Conservation (phyloP, 2,329 filamentous ascomycete species). For the Fusarium burgessii region DNA sequence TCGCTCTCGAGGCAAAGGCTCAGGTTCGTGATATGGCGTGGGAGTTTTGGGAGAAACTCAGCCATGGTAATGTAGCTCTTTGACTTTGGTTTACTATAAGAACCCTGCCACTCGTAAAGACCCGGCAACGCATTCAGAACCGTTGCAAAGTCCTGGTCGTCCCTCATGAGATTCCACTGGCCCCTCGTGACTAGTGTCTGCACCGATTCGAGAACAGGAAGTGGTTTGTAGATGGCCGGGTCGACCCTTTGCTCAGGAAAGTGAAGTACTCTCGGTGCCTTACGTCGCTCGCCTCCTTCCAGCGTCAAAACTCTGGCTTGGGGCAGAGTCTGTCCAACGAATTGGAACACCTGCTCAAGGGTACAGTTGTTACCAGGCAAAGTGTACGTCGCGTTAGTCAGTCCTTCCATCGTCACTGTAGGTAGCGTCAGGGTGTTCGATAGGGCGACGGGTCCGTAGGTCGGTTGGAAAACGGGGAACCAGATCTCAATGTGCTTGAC, state of each 20-base stretch:
- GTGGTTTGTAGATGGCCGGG: slow-evolving; percentile 47
- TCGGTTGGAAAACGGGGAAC: slow-evolving; percentile 79
- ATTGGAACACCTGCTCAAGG: slow-evolving; percentile 75
- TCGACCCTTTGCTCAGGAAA: slow-evolving; percentile 45
- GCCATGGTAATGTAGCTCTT: slow-evolving; percentile 80
- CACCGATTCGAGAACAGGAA: slow-evolving; percentile 66
- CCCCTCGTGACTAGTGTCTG: slow-evolving; percentile 78
- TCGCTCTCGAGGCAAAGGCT: slow-evolving; percentile 79
- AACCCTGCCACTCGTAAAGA: slow-evolving; percentile 72
- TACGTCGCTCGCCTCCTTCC: slow-evolving; percentile 82
- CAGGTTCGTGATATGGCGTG: slow-evolving; percentile 69
- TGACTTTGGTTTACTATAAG: slow-evolving; percentile 77
- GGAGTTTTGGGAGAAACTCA: slow-evolving; percentile 69
- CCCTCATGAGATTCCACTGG: slow-evolving; percentile 81
- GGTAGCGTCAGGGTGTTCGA: slow-evolving; percentile 61
- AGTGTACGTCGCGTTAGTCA: slow-evolving; percentile 69
- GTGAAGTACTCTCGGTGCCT: slow-evolving; percentile 73
- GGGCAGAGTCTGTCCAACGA: slow-evolving; percentile 69
- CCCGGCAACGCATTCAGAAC: slow-evolving; percentile 74
- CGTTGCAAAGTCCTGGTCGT: slow-evolving; percentile 70
- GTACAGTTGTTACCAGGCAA: slow-evolving; percentile 75
- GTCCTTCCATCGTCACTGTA: slow-evolving; percentile 65
- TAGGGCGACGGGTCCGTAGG: slow-evolving; percentile 57
- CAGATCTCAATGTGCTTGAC: slow-evolving; percentile 81
- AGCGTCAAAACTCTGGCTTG: slow-evolving; percentile 75